These are phyloP conservation scores for Pouteria glomerata DNA, from an alignment of 148 eudicot genomes.

Conservation along the genomic window DNA sequence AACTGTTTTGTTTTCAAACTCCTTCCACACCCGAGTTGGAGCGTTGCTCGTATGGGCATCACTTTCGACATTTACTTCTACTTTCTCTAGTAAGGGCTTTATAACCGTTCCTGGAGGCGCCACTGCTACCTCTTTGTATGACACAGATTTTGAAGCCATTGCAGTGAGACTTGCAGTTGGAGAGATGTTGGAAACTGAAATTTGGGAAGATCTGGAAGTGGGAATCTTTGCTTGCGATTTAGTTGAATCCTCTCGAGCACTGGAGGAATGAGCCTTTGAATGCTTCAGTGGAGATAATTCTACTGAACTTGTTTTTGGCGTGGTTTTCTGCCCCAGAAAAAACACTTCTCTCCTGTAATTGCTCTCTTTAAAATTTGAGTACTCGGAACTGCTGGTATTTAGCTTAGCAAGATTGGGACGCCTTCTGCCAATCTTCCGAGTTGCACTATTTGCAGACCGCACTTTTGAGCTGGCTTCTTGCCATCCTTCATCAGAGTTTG, in stretches of 20 bases:
- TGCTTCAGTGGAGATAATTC: constrained; percentile 41
- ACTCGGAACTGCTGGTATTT: constrained; percentile 38
- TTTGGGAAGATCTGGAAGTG: constrained; percentile 19
- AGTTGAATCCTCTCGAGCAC: constrained; percentile 20
- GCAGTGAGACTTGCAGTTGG: constrained; percentile 32
- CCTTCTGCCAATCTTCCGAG: constrained; percentile 48
- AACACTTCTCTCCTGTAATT: constrained; percentile 34
- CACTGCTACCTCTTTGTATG: constrained; percentile 95
- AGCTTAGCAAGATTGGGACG: constrained; percentile 65
- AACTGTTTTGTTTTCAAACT: constrained; percentile 18
- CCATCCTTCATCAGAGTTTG: constrained; percentile 87
- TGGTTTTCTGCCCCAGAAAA: constrained; percentile 34
- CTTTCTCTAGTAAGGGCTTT: constrained; percentile 54
- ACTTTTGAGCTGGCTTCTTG: constrained; percentile 85
- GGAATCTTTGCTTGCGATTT: constrained; percentile 26
- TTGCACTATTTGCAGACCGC: constrained; percentile 43
- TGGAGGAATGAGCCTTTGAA: constrained; percentile 27
- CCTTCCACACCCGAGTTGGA: constrained; percentile 31
- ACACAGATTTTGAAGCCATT: constrained; percentile 76
- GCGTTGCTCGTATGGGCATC: constrained; percentile 17
- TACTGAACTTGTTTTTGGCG: constrained; percentile 27
- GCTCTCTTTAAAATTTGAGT: constrained; percentile 37
- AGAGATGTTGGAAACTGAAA: constrained; percentile 26
- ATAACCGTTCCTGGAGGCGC: constrained; percentile 95
- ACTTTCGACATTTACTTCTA: constrained; percentile 39